Evolutionary conservation across 1,139 yeast species (phyloP).

Genomic region (Diutina ranongensis): DNA sequence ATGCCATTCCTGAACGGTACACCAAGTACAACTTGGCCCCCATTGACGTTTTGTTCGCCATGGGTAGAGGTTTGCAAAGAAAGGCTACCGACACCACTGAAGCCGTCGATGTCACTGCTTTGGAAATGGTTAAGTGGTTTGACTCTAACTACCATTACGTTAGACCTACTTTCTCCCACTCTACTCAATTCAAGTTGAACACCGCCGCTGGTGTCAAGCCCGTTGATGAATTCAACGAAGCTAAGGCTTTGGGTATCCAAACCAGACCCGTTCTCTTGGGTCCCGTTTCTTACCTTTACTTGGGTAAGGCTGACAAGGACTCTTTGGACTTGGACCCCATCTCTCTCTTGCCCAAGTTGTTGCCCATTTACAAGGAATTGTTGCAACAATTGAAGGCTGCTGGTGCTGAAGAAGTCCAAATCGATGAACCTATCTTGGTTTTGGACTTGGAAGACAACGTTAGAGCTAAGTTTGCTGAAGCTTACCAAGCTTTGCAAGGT

Average conservation of each 20-base stretch:
- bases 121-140: constrained; percentile 99
- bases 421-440: constrained; percentile 95
- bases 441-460: constrained; percentile 82
- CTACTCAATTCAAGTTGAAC: constrained; percentile 86
- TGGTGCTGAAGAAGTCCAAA: constrained; percentile 92
- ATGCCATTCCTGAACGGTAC: constrained; percentile 95
- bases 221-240: constrained; percentile 94
- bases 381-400: constrained; percentile 81
- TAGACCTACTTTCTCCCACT: constrained; percentile 96
- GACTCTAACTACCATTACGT: constrained; percentile 99
- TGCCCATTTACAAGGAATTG: constrained; percentile 88
- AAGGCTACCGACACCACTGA: constrained; percentile 78
- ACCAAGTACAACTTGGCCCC: constrained; percentile 81
- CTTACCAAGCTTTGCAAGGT: constrained; percentile 61
- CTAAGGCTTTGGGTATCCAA: constrained; percentile 89
- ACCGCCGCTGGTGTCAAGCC: constrained; percentile 71
- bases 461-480: constrained; percentile 77
- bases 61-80: constrained; percentile 99
- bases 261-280: constrained; percentile 97
- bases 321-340: constrained; percentile 92
- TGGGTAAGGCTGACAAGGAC: constrained; percentile 98
- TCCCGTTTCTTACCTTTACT: constrained; percentile 87
- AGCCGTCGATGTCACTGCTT: constrained; percentile 96
- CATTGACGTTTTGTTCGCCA: constrained; percentile 90
- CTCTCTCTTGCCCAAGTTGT: constrained; percentile 71